These are phyloP conservation scores for Citrus trifoliata DNA, from an alignment of 345 rosid genomes.

Conservation along the genomic window DNA sequence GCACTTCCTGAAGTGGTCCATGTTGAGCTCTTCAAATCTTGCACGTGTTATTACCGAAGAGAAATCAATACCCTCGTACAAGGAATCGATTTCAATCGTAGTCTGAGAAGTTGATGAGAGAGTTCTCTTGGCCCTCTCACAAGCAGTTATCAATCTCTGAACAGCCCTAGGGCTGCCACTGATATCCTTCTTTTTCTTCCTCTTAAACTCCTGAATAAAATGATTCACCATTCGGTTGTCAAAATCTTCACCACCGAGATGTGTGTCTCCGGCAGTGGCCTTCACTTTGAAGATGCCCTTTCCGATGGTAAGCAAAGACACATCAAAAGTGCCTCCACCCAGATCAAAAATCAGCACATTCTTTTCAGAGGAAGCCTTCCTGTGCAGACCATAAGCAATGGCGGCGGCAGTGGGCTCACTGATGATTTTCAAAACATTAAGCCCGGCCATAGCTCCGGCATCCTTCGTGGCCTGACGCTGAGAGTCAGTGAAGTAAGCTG, in stretches of 20 bases:
- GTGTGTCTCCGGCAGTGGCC: slow-evolving; percentile 50
- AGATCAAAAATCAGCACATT: slow-evolving; percentile 43
- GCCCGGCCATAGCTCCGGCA: slow-evolving; percentile 35
- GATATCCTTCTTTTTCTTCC: slow-evolving; percentile 42
- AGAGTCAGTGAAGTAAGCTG: slow-evolving; percentile 44
- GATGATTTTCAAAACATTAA: slow-evolving; percentile 35
- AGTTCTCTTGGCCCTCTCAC: slow-evolving; percentile 36
- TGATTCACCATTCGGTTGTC: slow-evolving; percentile 39
- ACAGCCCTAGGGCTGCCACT: slow-evolving; percentile 37
- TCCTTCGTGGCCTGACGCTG: slow-evolving; percentile 49
- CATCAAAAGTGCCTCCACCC: slow-evolving; percentile 60
- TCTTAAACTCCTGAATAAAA: slow-evolving; percentile 39
- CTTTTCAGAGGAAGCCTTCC: not conserved
- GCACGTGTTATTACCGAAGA: slow-evolving; percentile 32
- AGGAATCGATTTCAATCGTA: slow-evolving; percentile 36
- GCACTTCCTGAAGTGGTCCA: slow-evolving; percentile 35
- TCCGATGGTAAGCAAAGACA: not conserved
- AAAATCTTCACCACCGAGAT: slow-evolving; percentile 42
- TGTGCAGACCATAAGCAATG: too few relatives aligned
- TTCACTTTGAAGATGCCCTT: slow-evolving; percentile 32
- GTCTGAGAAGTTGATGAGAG: slow-evolving; percentile 34
- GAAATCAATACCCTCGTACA: slow-evolving; percentile 40
- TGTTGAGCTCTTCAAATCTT: slow-evolving; percentile 40
- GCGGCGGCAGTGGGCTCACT: not conserved
- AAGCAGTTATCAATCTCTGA: slow-evolving; percentile 34